Evolutionary conservation across 1,284 basidiomycete genomes (phyloP).

Genomic region (Exsudoporus floridanus): DNA sequence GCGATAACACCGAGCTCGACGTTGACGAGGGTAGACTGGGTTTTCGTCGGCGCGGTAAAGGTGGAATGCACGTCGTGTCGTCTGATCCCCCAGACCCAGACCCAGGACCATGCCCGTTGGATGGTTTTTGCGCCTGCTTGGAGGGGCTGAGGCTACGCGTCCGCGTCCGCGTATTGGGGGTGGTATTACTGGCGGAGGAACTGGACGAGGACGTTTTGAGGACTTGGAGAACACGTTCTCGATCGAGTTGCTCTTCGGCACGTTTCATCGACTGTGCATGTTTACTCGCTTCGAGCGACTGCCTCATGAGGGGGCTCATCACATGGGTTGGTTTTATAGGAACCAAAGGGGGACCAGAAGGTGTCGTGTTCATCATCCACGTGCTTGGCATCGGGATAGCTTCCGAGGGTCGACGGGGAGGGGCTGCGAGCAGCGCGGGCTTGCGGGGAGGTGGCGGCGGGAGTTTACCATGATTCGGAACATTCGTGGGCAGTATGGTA

Average conservation of each 20-base stretch:
- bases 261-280: conserved; percentile 65
- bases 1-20: conserved; percentile 38
- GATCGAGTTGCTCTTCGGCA: conserved; percentile 64
- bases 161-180: conserved; percentile 18
- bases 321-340: conserved; percentile 40
- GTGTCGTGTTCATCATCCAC: neutral
- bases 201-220: conserved; percentile 45
- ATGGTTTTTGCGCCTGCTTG: conserved; percentile 37
- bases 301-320: conserved; percentile 62
- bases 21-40: conserved; percentile 27
- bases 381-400: conserved; percentile 1
- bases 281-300: conserved; percentile 68
- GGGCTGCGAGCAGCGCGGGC: conserved; percentile 25
- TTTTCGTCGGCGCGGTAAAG: conserved; percentile 27
- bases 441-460: conserved; percentile 40
- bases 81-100: conserved; percentile 37
- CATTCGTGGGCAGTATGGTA: neutral
- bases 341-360: conserved; percentile 19
- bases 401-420: conserved; percentile 26
- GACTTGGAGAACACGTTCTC: conserved; percentile 67
- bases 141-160: conserved; percentile 28
- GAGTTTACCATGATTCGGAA: conserved; percentile 17
- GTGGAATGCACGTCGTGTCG: conserved; percentile 26
- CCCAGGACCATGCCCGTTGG: neutral
- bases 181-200: conserved; percentile 19